phyloP scores from a whole-genome alignment of 139 green algal genomes.

The Picochlorum sp. region DNA sequence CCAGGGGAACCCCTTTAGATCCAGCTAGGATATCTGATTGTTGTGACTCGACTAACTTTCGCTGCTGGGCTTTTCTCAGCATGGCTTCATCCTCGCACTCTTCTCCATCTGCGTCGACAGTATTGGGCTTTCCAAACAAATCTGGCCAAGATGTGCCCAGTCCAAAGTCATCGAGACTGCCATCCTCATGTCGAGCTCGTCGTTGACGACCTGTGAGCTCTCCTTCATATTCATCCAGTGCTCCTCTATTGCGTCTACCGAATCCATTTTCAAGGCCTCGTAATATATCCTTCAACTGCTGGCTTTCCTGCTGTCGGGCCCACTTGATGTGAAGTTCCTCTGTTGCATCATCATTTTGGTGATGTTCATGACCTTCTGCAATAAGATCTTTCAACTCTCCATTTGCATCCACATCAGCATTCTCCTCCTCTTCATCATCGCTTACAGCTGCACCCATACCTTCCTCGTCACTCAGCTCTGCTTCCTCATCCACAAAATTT shows the following conservation, averaged over 20 bases:
- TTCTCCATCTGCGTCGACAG: conserved; percentile 13
- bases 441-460: conserved; percentile 23
- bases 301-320: conserved; percentile 25
- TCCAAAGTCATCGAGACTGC: not conserved
- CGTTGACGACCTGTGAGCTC: conserved; percentile 17
- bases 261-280: conserved; percentile 38
- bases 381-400: conserved; percentile 40
- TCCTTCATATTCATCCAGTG: conserved; percentile 30
- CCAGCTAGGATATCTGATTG: not conserved
- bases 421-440: conserved; percentile 34
- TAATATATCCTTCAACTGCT: conserved; percentile 39
- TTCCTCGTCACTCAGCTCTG: conserved; percentile 35
- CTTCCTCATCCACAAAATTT: conserved; percentile 30
- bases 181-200: conserved; percentile 10
- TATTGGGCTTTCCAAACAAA: not conserved
- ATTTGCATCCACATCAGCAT: conserved; percentile 20
- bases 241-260: conserved; percentile 14
- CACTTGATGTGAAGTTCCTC: conserved; percentile 36
- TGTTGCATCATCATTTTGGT: conserved; percentile 20
- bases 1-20: conserved; percentile 19
- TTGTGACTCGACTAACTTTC: conserved; percentile 19
- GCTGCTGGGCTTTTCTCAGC: conserved; percentile 19
- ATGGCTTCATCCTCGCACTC: conserved; percentile 32
- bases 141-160: conserved; percentile 10
- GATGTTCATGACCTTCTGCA: conserved; percentile 15